Percentiles rank a stretch among this genome's conserved stretches.
phyloP scores from a whole-genome alignment of 345 rosid genomes.

The Gossypium australe region DNA sequence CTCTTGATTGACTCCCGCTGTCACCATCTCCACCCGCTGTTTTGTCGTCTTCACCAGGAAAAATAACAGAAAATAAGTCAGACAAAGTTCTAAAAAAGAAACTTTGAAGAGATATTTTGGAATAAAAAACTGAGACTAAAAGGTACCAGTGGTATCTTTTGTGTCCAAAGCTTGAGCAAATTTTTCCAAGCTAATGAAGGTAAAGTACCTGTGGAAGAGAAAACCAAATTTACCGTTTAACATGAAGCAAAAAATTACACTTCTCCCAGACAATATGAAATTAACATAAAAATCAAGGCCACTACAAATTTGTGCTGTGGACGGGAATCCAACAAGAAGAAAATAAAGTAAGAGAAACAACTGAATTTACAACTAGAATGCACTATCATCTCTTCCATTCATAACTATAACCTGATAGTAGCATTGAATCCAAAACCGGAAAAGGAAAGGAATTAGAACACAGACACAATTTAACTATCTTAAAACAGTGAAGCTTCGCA shows the following conservation, averaged over 20 bases:
- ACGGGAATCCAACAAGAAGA: not conserved
- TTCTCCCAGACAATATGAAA: not conserved
- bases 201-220: slow-evolving; percentile 50
- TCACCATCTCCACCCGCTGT: not conserved
- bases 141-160: slow-evolving; percentile 35
- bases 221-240: not conserved
- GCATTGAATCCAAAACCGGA: not conserved
- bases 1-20: not conserved
- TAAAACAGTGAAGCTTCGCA: not conserved
- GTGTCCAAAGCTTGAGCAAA: slow-evolving; percentile 46
- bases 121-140: not conserved
- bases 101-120: not conserved
- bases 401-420: not conserved
- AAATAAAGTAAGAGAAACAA: not conserved
- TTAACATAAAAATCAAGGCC: not conserved
- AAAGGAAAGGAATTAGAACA: not conserved
- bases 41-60: not conserved
- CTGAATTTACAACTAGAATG: not conserved
- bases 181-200: slow-evolving; percentile 71
- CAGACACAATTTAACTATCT: not conserved
- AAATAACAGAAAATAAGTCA: not conserved
- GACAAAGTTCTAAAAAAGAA: not conserved
- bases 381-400: not conserved
- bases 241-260: not conserved
- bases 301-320: not conserved